These are phyloP conservation scores for Phytophthora tubulina DNA, from an alignment of 352 stramenopile species.

Conservation along the genomic window DNA sequence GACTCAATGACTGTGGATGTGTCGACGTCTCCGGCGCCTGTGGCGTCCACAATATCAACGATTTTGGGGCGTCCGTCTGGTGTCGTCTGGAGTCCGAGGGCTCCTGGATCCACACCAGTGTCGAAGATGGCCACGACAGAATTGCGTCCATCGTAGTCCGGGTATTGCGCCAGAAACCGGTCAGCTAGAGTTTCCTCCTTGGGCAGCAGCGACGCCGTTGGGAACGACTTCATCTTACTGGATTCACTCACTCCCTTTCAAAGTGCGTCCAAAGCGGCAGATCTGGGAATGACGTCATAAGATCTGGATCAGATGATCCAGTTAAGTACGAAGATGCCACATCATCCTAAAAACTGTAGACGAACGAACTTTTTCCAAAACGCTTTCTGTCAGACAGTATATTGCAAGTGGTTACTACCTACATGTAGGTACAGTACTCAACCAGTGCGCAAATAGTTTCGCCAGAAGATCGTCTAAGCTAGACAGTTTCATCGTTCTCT, in stretches of 20 bases:
- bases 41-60: conserved; percentile 96
- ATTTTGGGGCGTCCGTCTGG: conserved; percentile 93
- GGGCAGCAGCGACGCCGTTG: conserved; percentile 78
- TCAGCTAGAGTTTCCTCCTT: conserved; percentile 93
- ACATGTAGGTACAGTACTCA: no score
- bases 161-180: conserved; percentile 82
- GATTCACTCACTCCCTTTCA: background rate
- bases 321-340: background rate
- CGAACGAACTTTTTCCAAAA: background rate
- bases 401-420: no score
- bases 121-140: conserved; percentile 96
- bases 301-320: background rate
- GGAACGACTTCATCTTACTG: conserved; percentile 65
- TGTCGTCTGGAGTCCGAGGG: conserved; percentile 87
- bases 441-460: no score
- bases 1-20: conserved; percentile 73
- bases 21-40: conserved; percentile 93
- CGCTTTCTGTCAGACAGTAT: no score
- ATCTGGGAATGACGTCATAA: background rate
- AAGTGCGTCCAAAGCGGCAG: background rate
- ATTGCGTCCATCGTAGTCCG: conserved; percentile 91
- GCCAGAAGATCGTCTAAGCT: no score
- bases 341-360: background rate
- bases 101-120: conserved; percentile 95
- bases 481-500: no score